A percentile compares a stretch with the other conserved stretches of the same genome.
Conservation (phyloP, 2,329 filamentous ascomycete species). For the Alternaria brassicicola region DNA sequence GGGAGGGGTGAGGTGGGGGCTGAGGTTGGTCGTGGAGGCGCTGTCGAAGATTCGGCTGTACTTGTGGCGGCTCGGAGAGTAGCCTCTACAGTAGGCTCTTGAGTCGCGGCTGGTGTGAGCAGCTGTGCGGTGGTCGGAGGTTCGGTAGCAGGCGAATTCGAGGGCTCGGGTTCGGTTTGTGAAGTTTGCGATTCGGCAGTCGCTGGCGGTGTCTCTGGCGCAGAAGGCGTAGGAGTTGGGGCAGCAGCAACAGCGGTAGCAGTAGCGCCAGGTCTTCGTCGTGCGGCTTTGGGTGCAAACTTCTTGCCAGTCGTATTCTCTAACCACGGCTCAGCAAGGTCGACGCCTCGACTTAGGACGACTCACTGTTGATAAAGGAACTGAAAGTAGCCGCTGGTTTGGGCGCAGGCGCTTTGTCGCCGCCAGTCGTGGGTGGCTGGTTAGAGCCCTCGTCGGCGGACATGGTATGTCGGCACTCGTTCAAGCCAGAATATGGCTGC, state of each 20-base stretch:
- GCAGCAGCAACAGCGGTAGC: constrained; percentile 18
- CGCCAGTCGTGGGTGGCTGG: constrained; percentile 17
- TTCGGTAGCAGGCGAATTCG: constrained; percentile 16
- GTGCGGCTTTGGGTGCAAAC: constrained; percentile 55
- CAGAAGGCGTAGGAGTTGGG: constrained; percentile 1
- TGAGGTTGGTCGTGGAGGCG: neutral
- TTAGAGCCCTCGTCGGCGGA: constrained; percentile 31
- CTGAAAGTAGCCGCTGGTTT: constrained; percentile 31
- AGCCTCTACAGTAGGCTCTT: constrained; percentile 20
- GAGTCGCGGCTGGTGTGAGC: constrained; percentile 35
- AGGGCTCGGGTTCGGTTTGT: constrained; percentile 12
- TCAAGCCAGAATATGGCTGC: neutral
- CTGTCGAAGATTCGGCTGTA: neutral
- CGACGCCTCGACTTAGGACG: constrained; percentile 9
- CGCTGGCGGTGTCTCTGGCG: constrained; percentile 18
- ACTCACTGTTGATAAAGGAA: constrained; percentile 44
- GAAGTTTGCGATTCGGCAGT: constrained; percentile 19
- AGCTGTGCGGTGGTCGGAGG: constrained; percentile 21
- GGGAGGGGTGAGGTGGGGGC: neutral
- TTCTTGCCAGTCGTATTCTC: constrained; percentile 55
- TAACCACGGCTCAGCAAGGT: constrained; percentile 23
- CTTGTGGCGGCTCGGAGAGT: constrained; percentile 6
- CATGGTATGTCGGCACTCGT: constrained; percentile 23
- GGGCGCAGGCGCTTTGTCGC: constrained; percentile 25
- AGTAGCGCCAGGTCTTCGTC: constrained; percentile 50